These are phyloP conservation scores for Camelina laxa DNA, from an alignment of 345 rosid species.

Conservation along the genomic window DNA sequence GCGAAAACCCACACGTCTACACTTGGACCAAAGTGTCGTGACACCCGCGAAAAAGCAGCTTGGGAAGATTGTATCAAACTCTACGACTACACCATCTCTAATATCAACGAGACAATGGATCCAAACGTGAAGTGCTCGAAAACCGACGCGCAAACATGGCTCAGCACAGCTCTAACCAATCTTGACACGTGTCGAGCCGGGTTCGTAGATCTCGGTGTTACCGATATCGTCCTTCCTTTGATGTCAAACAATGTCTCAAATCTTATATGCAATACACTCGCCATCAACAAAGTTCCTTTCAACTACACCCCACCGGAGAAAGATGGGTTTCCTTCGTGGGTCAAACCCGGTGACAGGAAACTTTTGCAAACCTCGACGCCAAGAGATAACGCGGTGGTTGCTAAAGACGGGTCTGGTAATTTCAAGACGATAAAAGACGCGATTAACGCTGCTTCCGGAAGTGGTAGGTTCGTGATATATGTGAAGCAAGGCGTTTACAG, in stretches of 20 bases:
- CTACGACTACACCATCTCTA: conserved; percentile 52
- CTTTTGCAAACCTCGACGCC: conserved; percentile 65
- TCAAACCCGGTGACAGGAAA: conserved; percentile 72
- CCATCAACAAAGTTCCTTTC: conserved; percentile 64
- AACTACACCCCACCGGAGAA: conserved; percentile 48
- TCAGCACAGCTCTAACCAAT: conserved; percentile 88
- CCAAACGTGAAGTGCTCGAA: conserved; percentile 55
- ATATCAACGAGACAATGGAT: conserved; percentile 62
- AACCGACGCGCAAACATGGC: conserved; percentile 84
- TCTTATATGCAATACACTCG: conserved; percentile 69
- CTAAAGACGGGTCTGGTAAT: conserved; percentile 86
- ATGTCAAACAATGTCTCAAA: conserved; percentile 79
- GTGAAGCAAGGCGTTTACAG: conserved; percentile 75
- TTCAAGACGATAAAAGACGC: conserved; percentile 71
- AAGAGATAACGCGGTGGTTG: conserved; percentile 70
- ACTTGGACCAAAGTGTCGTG: conserved; percentile 62
- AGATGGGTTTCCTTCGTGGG: conserved; percentile 80
- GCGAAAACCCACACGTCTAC: conserved; percentile 51
- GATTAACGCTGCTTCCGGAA: conserved; percentile 63
- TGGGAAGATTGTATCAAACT: conserved; percentile 72
- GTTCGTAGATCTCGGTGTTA: conserved; percentile 70
- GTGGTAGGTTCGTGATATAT: conserved; percentile 67
- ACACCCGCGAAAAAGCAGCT: conserved; percentile 62
- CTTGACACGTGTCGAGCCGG: conserved; percentile 79
- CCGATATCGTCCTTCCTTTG: conserved; percentile 58